These are phyloP conservation scores for Durio zibethinus DNA, from an alignment of 345 rosid genomes.

Conservation along the genomic window DNA sequence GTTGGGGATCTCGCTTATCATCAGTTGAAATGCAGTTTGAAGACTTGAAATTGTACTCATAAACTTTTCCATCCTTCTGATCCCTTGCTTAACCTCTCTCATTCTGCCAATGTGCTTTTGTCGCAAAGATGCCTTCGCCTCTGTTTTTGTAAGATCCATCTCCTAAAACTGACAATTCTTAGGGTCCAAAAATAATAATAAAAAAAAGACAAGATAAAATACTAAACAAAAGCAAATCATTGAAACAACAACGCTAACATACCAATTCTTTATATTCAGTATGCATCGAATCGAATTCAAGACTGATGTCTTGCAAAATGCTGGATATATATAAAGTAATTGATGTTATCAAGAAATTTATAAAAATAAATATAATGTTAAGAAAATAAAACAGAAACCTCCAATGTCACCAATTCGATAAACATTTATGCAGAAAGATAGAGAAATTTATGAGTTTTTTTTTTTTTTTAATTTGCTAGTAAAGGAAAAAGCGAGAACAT, in stretches of 20 bases:
- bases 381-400: neutral
- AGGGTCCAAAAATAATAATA: constrained; percentile 25
- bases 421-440: neutral
- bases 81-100: constrained; percentile 67
- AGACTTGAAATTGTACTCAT: constrained; percentile 48
- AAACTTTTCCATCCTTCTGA: constrained; percentile 65
- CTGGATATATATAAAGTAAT: constrained; percentile 34
- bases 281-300: constrained; percentile 52
- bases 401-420: neutral
- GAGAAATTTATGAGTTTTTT: neutral
- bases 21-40: constrained; percentile 46
- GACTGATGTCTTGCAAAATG: constrained; percentile 65
- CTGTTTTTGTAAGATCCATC: constrained; percentile 36
- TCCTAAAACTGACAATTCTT: constrained; percentile 46
- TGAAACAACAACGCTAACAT: constrained; percentile 27
- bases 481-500: constrained; percentile 20
- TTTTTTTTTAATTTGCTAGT: neutral
- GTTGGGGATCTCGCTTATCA: constrained; percentile 42
- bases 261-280: constrained; percentile 62
- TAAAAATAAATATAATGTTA: neutral
- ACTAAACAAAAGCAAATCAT: neutral
- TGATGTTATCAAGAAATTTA: too few relatives aligned
- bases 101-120: constrained; percentile 49
- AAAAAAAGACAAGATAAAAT: neutral
- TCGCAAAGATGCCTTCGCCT: constrained; percentile 43